Base-by-base conservation (phyloP, 2,329 filamentous ascomycete genomes). In the Ascocoryne sarcoides region DNA sequence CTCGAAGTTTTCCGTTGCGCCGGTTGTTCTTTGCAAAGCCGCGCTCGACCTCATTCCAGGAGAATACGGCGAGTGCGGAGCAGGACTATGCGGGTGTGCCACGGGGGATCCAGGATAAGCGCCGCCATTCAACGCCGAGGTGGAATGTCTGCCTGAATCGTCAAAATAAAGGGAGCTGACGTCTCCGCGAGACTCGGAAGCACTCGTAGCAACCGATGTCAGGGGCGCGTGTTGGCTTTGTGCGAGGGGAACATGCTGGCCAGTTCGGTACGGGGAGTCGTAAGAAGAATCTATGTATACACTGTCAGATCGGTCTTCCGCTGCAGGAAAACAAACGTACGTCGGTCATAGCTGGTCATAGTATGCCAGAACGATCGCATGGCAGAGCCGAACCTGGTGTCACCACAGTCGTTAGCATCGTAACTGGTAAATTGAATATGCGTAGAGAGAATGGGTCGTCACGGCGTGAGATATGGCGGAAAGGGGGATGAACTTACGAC, bases 341-440 rank as follows among this genome's bases (percentile, higher is more conserved):
- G 77, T 65, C 77, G 67, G 62, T 82, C 77, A 67, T 82, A 70
- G 54, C 76, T 82, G 64, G 77, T 82, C 75, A 82, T 59, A 4
- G 84, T 79, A 72, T 96, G 92, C 92, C 92, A 98, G 68, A 98
- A 90, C 47, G 84, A 84, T 65, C 84, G 84, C 65, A 92, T 84
- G 65, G 82, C 78, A 55, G 74, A 74, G 55, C 77, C 73, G 59
- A 90, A 64, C 57, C 82, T 52, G 29, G 8, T 10, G 16, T n/a
- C 10, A 12, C 10, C 17, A 17, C 5, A 19, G 14, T 16, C 9
- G 21, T 37, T 31, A 37, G 36, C 23, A 37, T 12, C 23, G 12
- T 12, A 12, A 26, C 7, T 26, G 7, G 23, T 12, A 26, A 26
- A 26, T 35, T 36, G 15, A 31, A 36, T 38, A 53, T 21, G 51